Evolutionary conservation across 140 eudicot species (phyloP).

Genomic region (Ambrosia hybrid): DNA sequence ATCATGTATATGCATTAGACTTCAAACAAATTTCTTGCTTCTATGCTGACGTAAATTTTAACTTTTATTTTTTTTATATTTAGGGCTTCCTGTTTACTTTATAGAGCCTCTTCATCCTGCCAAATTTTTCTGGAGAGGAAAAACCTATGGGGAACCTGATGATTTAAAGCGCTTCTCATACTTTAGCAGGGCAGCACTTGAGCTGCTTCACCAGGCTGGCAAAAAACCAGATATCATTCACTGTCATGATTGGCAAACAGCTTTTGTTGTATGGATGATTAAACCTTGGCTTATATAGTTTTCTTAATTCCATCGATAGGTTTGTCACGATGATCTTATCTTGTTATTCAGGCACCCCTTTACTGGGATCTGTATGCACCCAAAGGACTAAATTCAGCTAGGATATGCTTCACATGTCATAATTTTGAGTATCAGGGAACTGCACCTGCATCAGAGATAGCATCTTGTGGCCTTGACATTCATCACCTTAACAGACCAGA

Average conservation of each 20-base stretch:
- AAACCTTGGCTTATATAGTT: not conserved
- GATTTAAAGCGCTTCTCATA: constrained; percentile 91
- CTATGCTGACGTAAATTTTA: not conserved
- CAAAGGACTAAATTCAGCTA: constrained; percentile 86
- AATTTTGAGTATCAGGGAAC: constrained; percentile 96
- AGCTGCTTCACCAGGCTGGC: constrained; percentile 82
- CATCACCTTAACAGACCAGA: constrained; percentile 85
- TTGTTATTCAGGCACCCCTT: constrained; percentile 72
- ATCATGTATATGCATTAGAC: constrained; percentile 9
- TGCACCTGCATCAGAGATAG: constrained; percentile 85
- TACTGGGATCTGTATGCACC: constrained; percentile 97
- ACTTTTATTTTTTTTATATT: constrained; percentile 10
- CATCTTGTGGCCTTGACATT: constrained; percentile 94
- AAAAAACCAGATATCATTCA: constrained; percentile 96
- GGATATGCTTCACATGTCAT: constrained; percentile 96
- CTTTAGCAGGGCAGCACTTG: constrained; percentile 99
- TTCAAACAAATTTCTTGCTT: constrained; percentile 6
- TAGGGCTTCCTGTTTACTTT: constrained; percentile 97
- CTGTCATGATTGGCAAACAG: constrained; percentile 99
- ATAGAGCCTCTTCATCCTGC: constrained; percentile 95
- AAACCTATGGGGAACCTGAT: constrained; percentile 83
- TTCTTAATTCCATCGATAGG: not conserved
- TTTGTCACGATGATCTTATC: constrained; percentile 4
- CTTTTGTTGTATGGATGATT: constrained; percentile 72
- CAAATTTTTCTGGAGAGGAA: constrained; percentile 92